These are phyloP conservation scores for Aspergillus novofumigatus DNA, from an alignment of 2,329 filamentous ascomycete genomes.

Conservation along the genomic window DNA sequence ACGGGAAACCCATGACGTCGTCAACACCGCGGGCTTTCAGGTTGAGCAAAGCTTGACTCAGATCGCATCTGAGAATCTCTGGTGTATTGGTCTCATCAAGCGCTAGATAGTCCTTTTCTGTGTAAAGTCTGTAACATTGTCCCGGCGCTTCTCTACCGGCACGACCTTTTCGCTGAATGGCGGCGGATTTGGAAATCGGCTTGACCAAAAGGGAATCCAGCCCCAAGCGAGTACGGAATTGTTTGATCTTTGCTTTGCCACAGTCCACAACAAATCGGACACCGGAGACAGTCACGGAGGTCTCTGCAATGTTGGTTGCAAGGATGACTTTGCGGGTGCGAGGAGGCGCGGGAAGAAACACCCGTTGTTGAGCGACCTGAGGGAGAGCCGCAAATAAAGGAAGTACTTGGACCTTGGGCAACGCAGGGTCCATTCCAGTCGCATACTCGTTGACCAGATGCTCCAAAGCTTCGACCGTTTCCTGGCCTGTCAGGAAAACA, in stretches of 20 bases:
- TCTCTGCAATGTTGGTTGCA: conserved; percentile 97
- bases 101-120: conserved; percentile 66
- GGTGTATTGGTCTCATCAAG: conserved; percentile 73
- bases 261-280: conserved; percentile 89
- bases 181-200: conserved; percentile 87
- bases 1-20: conserved; percentile 75
- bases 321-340: conserved; percentile 84
- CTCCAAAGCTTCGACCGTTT: conserved; percentile 81
- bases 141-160: conserved; percentile 89
- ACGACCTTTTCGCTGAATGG: conserved; percentile 84
- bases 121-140: conserved; percentile 86
- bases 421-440: conserved; percentile 64
- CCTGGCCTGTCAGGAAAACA: conserved; percentile 87
- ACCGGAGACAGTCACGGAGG: conserved; percentile 90
- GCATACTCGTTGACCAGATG: conserved; percentile 77
- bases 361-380: conserved; percentile 77
- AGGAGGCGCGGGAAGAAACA: conserved; percentile 71
- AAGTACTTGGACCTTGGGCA: conserved; percentile 65
- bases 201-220: conserved; percentile 89
- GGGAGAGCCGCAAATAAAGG: conserved; percentile 89
- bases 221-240: conserved; percentile 77
- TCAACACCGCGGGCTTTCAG: conserved; percentile 90
- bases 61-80: conserved; percentile 86
- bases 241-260: conserved; percentile 90
- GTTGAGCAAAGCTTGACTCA: conserved; percentile 78